Evolutionary conservation across 345 rosid species (phyloP), one percentile per base, ranked within the genome.

Genomic region (Trapa incisa): DNA sequence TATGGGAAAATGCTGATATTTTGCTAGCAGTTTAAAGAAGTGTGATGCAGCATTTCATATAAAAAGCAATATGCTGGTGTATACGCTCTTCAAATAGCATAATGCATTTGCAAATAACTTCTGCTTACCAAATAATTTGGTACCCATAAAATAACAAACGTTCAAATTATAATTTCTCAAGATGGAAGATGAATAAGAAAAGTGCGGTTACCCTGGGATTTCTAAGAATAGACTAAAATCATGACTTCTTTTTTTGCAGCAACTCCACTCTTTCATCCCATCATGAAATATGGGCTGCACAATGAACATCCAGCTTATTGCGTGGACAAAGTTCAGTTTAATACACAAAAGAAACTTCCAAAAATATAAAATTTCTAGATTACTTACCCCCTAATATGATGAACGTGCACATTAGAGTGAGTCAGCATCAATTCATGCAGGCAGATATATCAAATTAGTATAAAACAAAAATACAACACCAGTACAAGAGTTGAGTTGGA

Each of bases 241-340:
- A 73, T 94, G 96, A 70, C 97, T 94, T 81, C 85, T 80, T 75
- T 87, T 87, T 81, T 91, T 94, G 87, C 96, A 94, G 80, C 99
- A 94, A 70, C 99, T 89, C 99, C 99, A 91, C 71, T 91, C 97
- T 82, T 87, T 94, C 86, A 80, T 91, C 72, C 97, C 99, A 66
- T 94, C 97, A 58, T 86, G 96, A 75, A 94, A 94, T 74, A 81
- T 70, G 42, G 99, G 99, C 96, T 91, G 77, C 72, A 82, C 48
- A 79, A 64, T 12, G 16, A 42, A 10, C 60, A 14, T 6, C 16
- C 47, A 56, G 43, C 12, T 69, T 58, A 33, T 22, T 42, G 61
- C 64, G 68, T 13, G 70, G 69, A 41, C 39, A 48, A 32, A 16
- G 66, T 17, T 13, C 0, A 47, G 29, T 53, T 11, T 42, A 47